Base-by-base conservation (phyloP, 2,329 filamentous ascomycete species). In the Botrytis byssoidea region DNA sequence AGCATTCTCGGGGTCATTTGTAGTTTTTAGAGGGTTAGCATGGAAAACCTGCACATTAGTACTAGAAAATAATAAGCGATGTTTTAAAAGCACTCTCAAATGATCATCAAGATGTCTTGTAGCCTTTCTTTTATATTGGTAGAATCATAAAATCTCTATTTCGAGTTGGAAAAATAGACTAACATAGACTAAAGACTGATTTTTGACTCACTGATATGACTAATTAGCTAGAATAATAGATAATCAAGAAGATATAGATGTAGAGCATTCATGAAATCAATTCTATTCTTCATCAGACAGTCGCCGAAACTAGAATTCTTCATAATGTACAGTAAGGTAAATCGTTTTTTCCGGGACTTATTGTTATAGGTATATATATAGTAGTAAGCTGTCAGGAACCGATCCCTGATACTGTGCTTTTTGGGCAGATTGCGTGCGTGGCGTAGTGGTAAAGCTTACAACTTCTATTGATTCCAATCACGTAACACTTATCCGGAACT, bases 151-250 rank as follows among this genome's bases (percentile, higher is more conserved):
- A 37, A 40, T 25, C 1, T 7, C 18, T 4, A 18, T 42, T 40
- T n/a, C 29, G 14, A 64, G n/a, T 37, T 6, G 20, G 16, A 16
- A 20, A 64, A 7, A n/a, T 4, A 4, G 5, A 16, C n/a, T 12
- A 29, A 6, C 5, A 29, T 20, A 42, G 16, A 40, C 1, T 29
- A 6, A 29, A 10, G 0, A 25, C 42, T 64, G 16, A 5, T 32
- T 44, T 2, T 16, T 1, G 0, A 12, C 7, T 16, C 1, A 20
- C 7, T 64, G 18, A 3, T 4, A 29, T 44, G 0, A 29, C 2
- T 3, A 29, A 10, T 20, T 22, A 32, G 7, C n/a, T 16, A 7
- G 8, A 10, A 44, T 44, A 1, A n/a, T 20, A 18, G n/a, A 64
- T 20, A 10, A 20, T 32, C 8, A 18, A 2, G 16, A 22, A 29